These are phyloP conservation scores for Amyloporia xantha DNA, from an alignment of 768 basidiomycete species.

Conservation along the genomic window DNA sequence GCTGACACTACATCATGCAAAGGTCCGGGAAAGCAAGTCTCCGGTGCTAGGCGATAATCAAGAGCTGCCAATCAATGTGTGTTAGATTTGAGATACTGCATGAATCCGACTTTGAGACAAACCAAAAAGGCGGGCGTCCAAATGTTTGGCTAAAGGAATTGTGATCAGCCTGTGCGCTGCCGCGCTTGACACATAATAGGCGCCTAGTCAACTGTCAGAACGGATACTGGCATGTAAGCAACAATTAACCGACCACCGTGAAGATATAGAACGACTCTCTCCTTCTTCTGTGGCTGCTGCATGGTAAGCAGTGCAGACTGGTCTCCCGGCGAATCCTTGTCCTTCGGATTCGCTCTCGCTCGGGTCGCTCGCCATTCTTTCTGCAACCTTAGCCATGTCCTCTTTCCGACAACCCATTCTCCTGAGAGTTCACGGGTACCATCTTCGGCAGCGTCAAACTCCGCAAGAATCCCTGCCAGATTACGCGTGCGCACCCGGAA, in stretches of 20 bases:
- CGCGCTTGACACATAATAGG: conserved; percentile 89
- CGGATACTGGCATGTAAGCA: not conserved
- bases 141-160: conserved; percentile 83
- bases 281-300: conserved; percentile 40
- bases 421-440: conserved; percentile 80
- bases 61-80: conserved; percentile 46
- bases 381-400: conserved; percentile 84
- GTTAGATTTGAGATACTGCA: not conserved
- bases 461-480: conserved; percentile 73
- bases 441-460: conserved; percentile 67
- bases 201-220: conserved; percentile 41
- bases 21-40: conserved; percentile 90
- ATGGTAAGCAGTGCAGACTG: not conserved
- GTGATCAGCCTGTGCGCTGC: conserved; percentile 87
- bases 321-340: not conserved
- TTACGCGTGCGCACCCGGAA: conserved; percentile 71
- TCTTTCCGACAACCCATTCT: conserved; percentile 96
- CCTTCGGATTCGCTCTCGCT: conserved; percentile 1
- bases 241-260: conserved; percentile 69
- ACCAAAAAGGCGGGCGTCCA: conserved; percentile 86
- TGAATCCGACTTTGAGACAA: not conserved
- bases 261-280: conserved; percentile 85
- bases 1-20: conserved; percentile 79
- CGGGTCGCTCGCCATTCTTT: conserved; percentile 58
- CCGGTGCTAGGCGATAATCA: conserved; percentile 94